Evolutionary conservation across 768 basidiomycete genomes (phyloP).

Genomic region (Kwoniella dendrophila): DNA sequence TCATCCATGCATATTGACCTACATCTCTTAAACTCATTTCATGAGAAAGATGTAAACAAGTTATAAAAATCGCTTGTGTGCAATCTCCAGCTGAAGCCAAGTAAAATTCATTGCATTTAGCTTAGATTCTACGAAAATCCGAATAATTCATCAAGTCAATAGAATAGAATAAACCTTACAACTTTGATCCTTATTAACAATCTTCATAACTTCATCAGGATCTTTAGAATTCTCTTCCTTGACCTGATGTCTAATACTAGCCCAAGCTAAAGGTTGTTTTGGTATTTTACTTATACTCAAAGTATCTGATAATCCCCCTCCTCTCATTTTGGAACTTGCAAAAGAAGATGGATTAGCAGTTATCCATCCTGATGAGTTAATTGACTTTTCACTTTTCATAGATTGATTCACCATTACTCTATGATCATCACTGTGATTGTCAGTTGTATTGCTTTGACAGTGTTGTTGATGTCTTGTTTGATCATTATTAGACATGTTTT

Average conservation of each 20-base stretch:
- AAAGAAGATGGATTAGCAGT: slow-evolving; percentile 15
- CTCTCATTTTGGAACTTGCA: slow-evolving; percentile 13
- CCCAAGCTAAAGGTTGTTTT: slow-evolving; percentile 17
- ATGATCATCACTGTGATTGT: background rate
- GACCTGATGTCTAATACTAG: slow-evolving; percentile 18
- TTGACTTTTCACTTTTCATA: slow-evolving; percentile 2
- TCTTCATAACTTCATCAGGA: background rate
- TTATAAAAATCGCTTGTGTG: slow-evolving; percentile 45
- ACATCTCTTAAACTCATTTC: slow-evolving; percentile 45
- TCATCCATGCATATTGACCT: slow-evolving; percentile 44
- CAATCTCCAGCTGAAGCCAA: slow-evolving; percentile 26
- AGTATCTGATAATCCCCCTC: background rate
- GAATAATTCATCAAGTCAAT: no score
- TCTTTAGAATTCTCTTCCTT: slow-evolving; percentile 8
- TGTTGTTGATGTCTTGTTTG: no score
- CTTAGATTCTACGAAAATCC: no score
- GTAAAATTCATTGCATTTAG: no score
- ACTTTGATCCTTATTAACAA: background rate
- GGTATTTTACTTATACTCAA: background rate
- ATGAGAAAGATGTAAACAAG: slow-evolving; percentile 46
- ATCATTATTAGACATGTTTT: no score
- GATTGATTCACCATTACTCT: background rate
- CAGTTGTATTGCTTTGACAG: background rate
- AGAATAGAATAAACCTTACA: no score
- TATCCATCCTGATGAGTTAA: slow-evolving; percentile 14